These are phyloP conservation scores for Pleurotus tuoliensis DNA, from an alignment of 768 basidiomycete species.

Conservation along the genomic window DNA sequence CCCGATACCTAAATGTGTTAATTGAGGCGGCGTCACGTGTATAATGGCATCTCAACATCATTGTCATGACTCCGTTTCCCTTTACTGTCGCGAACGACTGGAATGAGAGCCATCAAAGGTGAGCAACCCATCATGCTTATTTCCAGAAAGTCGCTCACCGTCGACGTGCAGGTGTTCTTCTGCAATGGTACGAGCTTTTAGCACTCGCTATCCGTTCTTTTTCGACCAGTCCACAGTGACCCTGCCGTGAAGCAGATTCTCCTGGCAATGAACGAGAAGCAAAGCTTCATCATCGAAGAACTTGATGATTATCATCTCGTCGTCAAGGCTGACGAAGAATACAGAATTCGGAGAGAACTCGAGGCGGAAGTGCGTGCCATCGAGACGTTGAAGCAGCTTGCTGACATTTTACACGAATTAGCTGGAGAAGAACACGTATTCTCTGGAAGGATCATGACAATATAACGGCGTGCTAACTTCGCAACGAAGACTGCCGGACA, in stretches of 20 bases:
- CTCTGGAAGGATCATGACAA: conserved; percentile 38
- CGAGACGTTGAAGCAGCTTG: not conserved
- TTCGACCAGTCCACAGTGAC: conserved; percentile 45
- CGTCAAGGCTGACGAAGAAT: conserved; percentile 80
- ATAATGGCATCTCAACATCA: too few relatives aligned
- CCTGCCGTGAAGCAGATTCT: conserved; percentile 88
- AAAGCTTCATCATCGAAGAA: conserved; percentile 82
- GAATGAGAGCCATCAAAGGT: conserved; percentile 68
- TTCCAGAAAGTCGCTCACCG: not conserved
- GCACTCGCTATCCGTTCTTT: not conserved
- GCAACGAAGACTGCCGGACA: not conserved
- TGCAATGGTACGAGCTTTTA: conserved; percentile 52
- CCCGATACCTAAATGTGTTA: too few relatives aligned
- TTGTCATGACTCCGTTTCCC: too few relatives aligned
- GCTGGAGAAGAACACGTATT: conserved; percentile 88
- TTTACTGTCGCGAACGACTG: not conserved
- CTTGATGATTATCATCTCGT: conserved; percentile 81
- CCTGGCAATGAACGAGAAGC: conserved; percentile 65
- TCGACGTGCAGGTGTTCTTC: conserved; percentile 46
- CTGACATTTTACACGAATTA: conserved; percentile 21
- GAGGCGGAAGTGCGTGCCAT: conserved; percentile 64
- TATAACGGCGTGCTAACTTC: not conserved
- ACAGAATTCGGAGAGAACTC: conserved; percentile 64
- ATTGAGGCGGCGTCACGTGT: too few relatives aligned
- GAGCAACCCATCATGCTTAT: conserved; percentile 9